Base-by-base conservation (phyloP, 371 early-diverging fungal species). In the Circinella minor region DNA sequence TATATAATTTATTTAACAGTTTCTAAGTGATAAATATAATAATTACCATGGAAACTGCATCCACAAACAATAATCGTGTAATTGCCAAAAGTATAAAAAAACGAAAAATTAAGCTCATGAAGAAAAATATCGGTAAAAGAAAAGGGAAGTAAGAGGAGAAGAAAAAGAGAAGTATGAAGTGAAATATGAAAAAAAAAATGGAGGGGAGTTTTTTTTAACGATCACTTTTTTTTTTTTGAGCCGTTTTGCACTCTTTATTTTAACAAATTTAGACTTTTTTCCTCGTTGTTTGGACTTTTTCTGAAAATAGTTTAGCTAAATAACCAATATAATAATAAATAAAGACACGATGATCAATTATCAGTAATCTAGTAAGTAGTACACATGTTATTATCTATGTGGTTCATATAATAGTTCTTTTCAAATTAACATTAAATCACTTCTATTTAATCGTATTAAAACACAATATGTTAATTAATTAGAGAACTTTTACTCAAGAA, bases 21-120 rank as follows among this genome's bases (percentile, higher is more conserved):
- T 9, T 43, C 43, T 43, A 43, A 34, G 27, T 57, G 27, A 13
- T 13, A n/a, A 57, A 11, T 46, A 46, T 9, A 57, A 11, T 46
- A 38, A 5, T 65, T 65, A 65, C 66, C 55, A 55, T 55, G 38
- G 66, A 51, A 4, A 65, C 66, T 38, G 55, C 55, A 51, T 65
- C n/a, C 13, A 38, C 39, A 0, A 57, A 34, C 7, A 57, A n/a
- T 18, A 57, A 34, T 18, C 11, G 54, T 18, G 27, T 17, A 34
- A 65, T 46, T 51, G 66, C 13, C 39, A 55, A 66, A 9, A 59
- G 54, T 43, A 57, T 39, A 37, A 66, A 38, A 17, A 47, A 49
- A n/a, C 36, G 67, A 57, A 59, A 15, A 59, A 59, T 13, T 43
- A 43, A 47, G 34, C 27, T 15, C 55, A 54, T 54, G 55, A 36